Evolutionary conservation across 139 green algal genomes (phyloP).

Genomic region (Ulvella scutata): DNA sequence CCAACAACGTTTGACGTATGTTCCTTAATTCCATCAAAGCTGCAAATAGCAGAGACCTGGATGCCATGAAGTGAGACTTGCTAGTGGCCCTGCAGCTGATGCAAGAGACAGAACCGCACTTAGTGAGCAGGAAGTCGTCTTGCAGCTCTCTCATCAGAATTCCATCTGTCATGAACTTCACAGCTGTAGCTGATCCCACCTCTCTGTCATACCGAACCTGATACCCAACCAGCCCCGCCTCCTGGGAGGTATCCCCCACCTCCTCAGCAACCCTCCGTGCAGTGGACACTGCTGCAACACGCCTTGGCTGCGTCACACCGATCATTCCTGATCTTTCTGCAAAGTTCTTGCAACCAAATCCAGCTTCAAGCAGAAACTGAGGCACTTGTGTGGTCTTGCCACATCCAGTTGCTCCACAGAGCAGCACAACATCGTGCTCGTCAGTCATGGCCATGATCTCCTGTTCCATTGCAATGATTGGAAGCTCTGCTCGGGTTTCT

Average conservation of each 20-base stretch:
- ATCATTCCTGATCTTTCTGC: slow-evolving; percentile 37
- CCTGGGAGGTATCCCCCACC: slow-evolving; percentile 29
- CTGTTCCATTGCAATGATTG: slow-evolving; percentile 77
- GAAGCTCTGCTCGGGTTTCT: slow-evolving; percentile 36
- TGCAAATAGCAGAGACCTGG: too few relatives aligned
- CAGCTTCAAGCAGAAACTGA: slow-evolving; percentile 89
- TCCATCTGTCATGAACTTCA: slow-evolving; percentile 96
- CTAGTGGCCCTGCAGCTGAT: too few relatives aligned
- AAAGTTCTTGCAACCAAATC: slow-evolving; percentile 59
- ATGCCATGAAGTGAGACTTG: too few relatives aligned
- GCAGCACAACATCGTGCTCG: slow-evolving; percentile 50
- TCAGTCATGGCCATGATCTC: slow-evolving; percentile 79
- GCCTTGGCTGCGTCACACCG: slow-evolving; percentile 74
- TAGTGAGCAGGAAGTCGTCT: slow-evolving; percentile 53
- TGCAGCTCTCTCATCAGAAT: slow-evolving; percentile 80
- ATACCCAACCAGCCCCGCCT: slow-evolving; percentile 76
- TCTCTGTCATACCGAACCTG: slow-evolving; percentile 71
- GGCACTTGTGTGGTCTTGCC: slow-evolving; percentile 93
- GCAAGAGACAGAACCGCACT: too few relatives aligned
- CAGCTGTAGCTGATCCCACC: slow-evolving; percentile 26
- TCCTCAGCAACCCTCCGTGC: slow-evolving; percentile 67
- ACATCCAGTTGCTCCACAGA: slow-evolving; percentile 84
- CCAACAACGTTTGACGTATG: too few relatives aligned
- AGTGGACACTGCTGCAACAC: slow-evolving; percentile 74
- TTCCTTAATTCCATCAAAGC: too few relatives aligned